Evolutionary conservation across 805 yeast species (phyloP), one percentile per base, ranked within the genome.

Genomic region (Blastobotrys muscicola): DNA sequence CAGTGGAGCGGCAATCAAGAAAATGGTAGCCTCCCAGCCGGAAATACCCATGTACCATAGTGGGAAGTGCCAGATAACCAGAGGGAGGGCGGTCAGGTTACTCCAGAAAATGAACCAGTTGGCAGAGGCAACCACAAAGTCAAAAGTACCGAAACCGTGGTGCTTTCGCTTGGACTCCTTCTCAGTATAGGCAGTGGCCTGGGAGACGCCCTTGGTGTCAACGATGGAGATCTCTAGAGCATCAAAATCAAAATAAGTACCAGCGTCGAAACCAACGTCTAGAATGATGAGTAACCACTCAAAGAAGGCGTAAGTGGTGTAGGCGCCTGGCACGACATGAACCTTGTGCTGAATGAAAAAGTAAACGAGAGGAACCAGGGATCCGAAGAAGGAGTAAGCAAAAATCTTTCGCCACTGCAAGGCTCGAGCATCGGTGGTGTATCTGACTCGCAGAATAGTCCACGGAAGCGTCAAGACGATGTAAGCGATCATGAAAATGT

Each of bases 41-140:
- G 95, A 83, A 44, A 92, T 82, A 5, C 97, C 97, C 97, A 92
- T 87, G 59, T 83, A 76, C 98, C 98, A 92, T 49, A 92, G 69
- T 8, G 98, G 98, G 71, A 92, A 92, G 67, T 85, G 85, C 98
- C 98, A 92, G 41, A 92, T 79, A 57, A 92, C 79, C 45, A 92
- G 73, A 36, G 86, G 82, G 46, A 92, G 68, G 0, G 95, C 76
- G 2, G 97, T 83, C 36, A 78, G 50, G 15, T 80, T 79, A 0
- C 97, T 72, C 96, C 97, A 92, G 60, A 85, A 85, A 44, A 85
- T 70, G 58, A 77, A 80, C 3, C 90, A 72, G 58, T 89, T 87
- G 55, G 76, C 57, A 11, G 71, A 49, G 15, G 59, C 56, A 2
- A 62, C 53, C 11, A 50, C 36, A 44, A 66, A 66, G 7, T 54